Conservation (phyloP, 2,329 filamentous ascomycete species). For the Pseudocercospora vitis region DNA sequence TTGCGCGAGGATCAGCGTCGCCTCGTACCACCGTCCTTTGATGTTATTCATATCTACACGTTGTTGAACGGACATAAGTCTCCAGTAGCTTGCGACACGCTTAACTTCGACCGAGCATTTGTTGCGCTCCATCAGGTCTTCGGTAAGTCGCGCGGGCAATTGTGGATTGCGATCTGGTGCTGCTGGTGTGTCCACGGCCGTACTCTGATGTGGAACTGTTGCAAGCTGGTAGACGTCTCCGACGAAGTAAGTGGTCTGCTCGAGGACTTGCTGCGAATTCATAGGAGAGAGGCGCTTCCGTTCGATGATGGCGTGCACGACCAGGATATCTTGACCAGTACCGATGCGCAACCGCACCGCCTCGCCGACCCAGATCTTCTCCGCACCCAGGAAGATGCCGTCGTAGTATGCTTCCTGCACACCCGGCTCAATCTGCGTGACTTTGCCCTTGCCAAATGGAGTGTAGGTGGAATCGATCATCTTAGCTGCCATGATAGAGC, state of each 20-base stretch:
- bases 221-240: constrained; percentile 56
- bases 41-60: constrained; percentile 50
- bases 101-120: constrained; percentile 42
- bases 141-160: constrained; percentile 53
- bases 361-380: constrained; percentile 62
- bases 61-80: constrained; percentile 38
- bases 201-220: constrained; percentile 41
- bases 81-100: constrained; percentile 45
- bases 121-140: constrained; percentile 54
- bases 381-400: constrained; percentile 57
- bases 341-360: constrained; percentile 53
- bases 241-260: constrained; percentile 41
- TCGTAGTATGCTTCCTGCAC: constrained; percentile 50
- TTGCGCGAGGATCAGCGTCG: constrained; percentile 50
- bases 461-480: constrained; percentile 57
- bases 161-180: constrained; percentile 39
- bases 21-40: constrained; percentile 63
- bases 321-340: constrained; percentile 51
- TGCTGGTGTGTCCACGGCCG: constrained; percentile 39
- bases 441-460: constrained; percentile 51
- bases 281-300: constrained; percentile 32
- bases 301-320: constrained; percentile 48
- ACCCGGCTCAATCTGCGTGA: constrained; percentile 39
- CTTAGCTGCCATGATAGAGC: constrained; percentile 59
- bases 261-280: constrained; percentile 27